Conservation (phyloP, 306 rosid species). For the Benincasa hispida region DNA sequence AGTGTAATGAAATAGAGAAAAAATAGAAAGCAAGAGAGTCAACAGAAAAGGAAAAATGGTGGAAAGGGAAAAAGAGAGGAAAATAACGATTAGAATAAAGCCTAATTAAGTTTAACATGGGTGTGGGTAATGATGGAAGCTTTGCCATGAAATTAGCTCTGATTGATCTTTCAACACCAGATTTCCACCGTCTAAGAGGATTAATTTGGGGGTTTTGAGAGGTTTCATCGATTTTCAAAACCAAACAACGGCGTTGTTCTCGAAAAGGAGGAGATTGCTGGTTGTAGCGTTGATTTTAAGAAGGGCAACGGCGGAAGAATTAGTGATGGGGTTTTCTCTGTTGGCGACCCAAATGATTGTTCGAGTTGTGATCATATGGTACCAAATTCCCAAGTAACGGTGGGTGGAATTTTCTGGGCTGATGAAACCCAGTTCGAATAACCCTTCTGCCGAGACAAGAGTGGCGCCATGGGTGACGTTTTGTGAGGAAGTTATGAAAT, state of each 20-base stretch:
- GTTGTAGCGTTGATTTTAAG: constrained; percentile 12
- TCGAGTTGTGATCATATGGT: constrained; percentile 9
- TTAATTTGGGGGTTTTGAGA: constrained; percentile 10
- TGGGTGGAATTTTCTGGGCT: constrained; percentile 26
- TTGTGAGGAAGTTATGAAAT: constrained; percentile 18
- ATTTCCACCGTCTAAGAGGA: constrained; percentile 42
- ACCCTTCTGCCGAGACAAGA: constrained; percentile 24
- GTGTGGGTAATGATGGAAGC: no score
- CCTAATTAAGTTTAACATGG: no score
- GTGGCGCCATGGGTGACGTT: constrained; percentile 19
- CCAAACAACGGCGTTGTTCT: constrained; percentile 24
- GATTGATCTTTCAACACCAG: constrained; percentile 23
- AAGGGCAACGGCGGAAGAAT: constrained; percentile 26
- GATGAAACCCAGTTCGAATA: constrained; percentile 48
- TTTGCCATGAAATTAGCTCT: constrained; percentile 33
- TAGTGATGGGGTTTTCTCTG: constrained; percentile 22
- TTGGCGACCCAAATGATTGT: constrained; percentile 59
- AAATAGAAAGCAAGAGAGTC: no score
- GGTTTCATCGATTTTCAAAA: constrained; percentile 6
- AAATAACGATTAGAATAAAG: no score
- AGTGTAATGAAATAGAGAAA: no score
- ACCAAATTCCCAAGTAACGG: constrained; percentile 41
- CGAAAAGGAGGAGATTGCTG: constrained; percentile 9
- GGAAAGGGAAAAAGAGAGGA: no score
- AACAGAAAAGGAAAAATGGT: no score